A percentile compares a stretch with the other conserved stretches of the same genome.
phyloP scores from a whole-genome alignment of 2,329 filamentous ascomycete genomes.

The Dothistroma pini region DNA sequence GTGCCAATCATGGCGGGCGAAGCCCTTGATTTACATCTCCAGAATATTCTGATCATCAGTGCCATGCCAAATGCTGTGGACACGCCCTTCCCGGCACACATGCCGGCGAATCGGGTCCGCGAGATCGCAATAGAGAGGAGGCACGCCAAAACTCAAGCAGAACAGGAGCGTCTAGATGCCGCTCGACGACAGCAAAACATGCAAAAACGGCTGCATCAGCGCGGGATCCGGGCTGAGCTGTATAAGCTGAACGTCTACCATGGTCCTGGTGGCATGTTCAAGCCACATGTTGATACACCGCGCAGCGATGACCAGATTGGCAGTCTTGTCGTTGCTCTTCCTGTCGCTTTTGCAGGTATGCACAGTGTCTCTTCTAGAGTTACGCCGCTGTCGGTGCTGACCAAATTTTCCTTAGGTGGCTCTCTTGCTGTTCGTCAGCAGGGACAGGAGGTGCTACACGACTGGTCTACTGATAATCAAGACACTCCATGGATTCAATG shows the following conservation, averaged over 20 bases:
- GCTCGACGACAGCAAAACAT: constrained; percentile 9
- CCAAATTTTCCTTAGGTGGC: constrained; percentile 31
- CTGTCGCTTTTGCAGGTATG: constrained; percentile 10
- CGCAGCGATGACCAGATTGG: constrained; percentile 16
- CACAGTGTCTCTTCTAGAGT: background rate
- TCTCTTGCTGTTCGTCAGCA: constrained; percentile 44
- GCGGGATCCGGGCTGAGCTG: constrained; percentile 49
- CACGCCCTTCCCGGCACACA: background rate
- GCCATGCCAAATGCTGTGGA: background rate
- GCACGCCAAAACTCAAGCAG: background rate
- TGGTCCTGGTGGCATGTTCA: constrained; percentile 15
- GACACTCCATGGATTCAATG: constrained; percentile 36
- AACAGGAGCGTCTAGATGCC: background rate
- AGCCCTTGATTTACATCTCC: background rate
- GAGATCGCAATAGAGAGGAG: background rate
- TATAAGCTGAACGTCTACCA: constrained; percentile 53
- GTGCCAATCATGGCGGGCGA: background rate
- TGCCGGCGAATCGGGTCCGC: background rate
- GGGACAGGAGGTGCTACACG: constrained; percentile 37
- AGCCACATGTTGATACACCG: constrained; percentile 24
- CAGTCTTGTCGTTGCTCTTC: constrained; percentile 19
- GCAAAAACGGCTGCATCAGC: background rate
- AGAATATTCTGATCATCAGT: background rate
- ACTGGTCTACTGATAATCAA: constrained; percentile 37
- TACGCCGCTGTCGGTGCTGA: no score